phyloP scores from a whole-genome alignment of 2,329 filamentous ascomycete species.

The Neofusicoccum ribis region DNA sequence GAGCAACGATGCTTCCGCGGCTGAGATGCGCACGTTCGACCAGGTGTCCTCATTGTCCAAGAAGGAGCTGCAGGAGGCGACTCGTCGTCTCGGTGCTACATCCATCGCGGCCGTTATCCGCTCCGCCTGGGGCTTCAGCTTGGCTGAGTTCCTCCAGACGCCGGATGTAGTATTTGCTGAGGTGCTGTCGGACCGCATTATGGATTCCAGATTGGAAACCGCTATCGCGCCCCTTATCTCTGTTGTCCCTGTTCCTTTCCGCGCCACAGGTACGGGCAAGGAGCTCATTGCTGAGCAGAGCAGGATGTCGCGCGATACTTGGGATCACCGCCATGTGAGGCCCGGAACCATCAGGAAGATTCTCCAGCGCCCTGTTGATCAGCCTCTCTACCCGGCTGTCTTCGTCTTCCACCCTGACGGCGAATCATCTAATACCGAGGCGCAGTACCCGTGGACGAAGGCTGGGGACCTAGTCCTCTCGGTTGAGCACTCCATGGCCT shows the following conservation, averaged over 20 bases:
- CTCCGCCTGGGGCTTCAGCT: slow-evolving; percentile 28
- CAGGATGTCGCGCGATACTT: slow-evolving; percentile 28
- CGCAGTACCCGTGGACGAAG: slow-evolving; percentile 29
- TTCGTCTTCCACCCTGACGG: slow-evolving; percentile 35
- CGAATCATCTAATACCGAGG: neutral
- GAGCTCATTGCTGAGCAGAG: slow-evolving; percentile 30
- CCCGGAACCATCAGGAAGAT: slow-evolving; percentile 32
- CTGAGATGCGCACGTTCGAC: slow-evolving; percentile 5
- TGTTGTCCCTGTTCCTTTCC: slow-evolving; percentile 37
- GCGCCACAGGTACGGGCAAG: slow-evolving; percentile 26
- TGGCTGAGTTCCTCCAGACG: slow-evolving; percentile 22
- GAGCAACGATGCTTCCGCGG: neutral
- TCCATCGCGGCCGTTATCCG: slow-evolving; percentile 26
- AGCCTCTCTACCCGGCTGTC: slow-evolving; percentile 35
- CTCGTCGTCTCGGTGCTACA: slow-evolving; percentile 24
- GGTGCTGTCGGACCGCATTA: slow-evolving; percentile 28
- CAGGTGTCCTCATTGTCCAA: neutral
- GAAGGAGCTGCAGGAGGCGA: slow-evolving; percentile 15
- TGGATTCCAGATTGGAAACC: slow-evolving; percentile 30
- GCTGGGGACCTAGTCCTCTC: slow-evolving; percentile 36
- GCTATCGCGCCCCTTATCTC: slow-evolving; percentile 36
- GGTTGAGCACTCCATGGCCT: slow-evolving; percentile 44
- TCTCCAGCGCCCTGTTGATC: slow-evolving; percentile 28
- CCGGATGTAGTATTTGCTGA: slow-evolving; percentile 29
- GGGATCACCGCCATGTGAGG: slow-evolving; percentile 32